Evolutionary conservation across 1,284 basidiomycete genomes (phyloP).

Genomic region (Inonotus obliquus): DNA sequence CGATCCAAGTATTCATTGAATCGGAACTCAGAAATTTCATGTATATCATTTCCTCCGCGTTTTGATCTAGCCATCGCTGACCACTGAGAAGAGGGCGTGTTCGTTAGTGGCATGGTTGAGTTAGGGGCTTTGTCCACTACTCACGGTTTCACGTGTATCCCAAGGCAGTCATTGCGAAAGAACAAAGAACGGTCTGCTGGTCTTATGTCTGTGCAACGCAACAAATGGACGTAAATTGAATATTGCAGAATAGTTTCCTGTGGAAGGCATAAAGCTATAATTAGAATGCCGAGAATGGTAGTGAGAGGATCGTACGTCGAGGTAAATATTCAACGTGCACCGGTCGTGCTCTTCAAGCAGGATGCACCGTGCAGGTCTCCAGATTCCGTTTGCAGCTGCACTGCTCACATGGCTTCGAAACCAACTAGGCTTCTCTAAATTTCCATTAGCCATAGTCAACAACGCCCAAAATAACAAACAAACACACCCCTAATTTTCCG

Average conservation of each 20-base stretch:
- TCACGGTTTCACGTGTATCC: slow-evolving; percentile 59
- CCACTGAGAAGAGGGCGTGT: slow-evolving; percentile 34
- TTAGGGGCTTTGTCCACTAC: slow-evolving; percentile 21
- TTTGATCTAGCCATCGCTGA: slow-evolving; percentile 54
- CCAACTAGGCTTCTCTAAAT: slow-evolving; percentile 69
- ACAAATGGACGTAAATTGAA: slow-evolving; percentile 63
- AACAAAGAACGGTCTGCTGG: slow-evolving; percentile 66
- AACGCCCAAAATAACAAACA: background rate
- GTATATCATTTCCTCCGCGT: slow-evolving; percentile 62
- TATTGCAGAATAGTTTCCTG: slow-evolving; percentile 70
- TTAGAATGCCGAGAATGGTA: background rate
- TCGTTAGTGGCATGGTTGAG: slow-evolving; percentile 5
- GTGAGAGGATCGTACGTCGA: slow-evolving; percentile 45
- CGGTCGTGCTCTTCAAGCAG: slow-evolving; percentile 61
- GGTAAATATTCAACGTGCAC: slow-evolving; percentile 64
- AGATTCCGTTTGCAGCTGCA: slow-evolving; percentile 48
- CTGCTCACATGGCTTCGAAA: slow-evolving; percentile 49
- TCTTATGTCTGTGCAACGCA: slow-evolving; percentile 72
- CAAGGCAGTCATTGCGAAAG: slow-evolving; percentile 63
- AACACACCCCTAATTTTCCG: slow-evolving; percentile 57
- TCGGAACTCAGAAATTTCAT: slow-evolving; percentile 60
- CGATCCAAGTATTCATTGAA: slow-evolving; percentile 62
- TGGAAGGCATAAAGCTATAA: background rate
- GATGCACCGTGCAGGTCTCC: slow-evolving; percentile 67
- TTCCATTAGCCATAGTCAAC: background rate